Evolutionary conservation across 176 grass and related monocot genomes (phyloP).

Genomic region (Avena sativa): DNA sequence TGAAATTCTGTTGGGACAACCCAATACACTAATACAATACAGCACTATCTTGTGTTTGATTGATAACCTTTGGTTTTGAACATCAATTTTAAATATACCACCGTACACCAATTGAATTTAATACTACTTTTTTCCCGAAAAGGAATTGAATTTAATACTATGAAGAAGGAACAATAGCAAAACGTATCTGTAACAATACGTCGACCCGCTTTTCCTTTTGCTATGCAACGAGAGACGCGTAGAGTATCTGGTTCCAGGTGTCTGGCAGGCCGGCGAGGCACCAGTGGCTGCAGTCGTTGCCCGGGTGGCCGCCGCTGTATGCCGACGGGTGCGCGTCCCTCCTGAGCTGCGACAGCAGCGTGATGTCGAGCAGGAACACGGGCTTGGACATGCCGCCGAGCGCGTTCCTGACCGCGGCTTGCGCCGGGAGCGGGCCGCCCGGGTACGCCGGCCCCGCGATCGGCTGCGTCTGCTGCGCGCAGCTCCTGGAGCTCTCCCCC

Average conservation of each 20-base stretch:
- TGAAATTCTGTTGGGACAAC: neutral
- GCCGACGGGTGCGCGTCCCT: slow-evolving; percentile 81
- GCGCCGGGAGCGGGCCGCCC: slow-evolving; percentile 55
- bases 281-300: slow-evolving; percentile 99
- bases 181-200: neutral
- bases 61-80: neutral
- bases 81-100: slow-evolving; percentile 19
- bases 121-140: neutral
- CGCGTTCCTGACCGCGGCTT: slow-evolving; percentile 59
- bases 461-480: slow-evolving; percentile 65
- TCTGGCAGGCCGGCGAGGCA: slow-evolving; percentile 92
- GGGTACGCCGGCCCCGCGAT: slow-evolving; percentile 68
- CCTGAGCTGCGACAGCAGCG: slow-evolving; percentile 89
- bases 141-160: neutral
- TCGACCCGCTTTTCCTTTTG: too few species aligned
- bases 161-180: neutral
- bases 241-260: slow-evolving; percentile 96
- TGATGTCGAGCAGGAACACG: slow-evolving; percentile 88
- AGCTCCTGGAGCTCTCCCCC: slow-evolving; percentile 60
- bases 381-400: slow-evolving; percentile 70
- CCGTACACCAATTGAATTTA: neutral
- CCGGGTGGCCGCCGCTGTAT: slow-evolving; percentile 80
- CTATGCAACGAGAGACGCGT: slow-evolving; percentile 56
- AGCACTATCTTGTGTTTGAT: too few species aligned
- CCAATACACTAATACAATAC: neutral